A percentile compares a stretch with the other conserved stretches of the same genome.
These are phyloP conservation scores for Azolla pinnata DNA, from an alignment of 75 land plant species.

Conservation along the genomic window DNA sequence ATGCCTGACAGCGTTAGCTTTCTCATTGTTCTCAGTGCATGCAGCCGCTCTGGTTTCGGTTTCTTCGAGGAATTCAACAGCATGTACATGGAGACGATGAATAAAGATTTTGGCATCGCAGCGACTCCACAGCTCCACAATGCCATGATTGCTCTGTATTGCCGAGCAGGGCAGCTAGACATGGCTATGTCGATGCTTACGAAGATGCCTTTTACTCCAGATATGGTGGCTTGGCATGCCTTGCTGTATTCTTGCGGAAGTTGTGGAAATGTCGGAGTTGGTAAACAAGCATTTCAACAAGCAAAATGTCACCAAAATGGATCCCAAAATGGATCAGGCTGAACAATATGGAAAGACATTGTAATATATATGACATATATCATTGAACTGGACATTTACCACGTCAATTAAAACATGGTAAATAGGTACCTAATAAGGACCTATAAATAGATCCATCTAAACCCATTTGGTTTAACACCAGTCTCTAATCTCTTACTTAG, in stretches of 20 bases:
- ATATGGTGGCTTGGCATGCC: conserved; percentile 1
- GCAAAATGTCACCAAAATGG: too few species aligned
- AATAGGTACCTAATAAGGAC: too few species aligned
- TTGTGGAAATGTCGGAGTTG: conserved; percentile 7
- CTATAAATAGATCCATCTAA: too few species aligned
- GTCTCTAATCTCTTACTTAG: too few species aligned
- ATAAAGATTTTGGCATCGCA: background rate
- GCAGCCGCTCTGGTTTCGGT: conserved; percentile 12
- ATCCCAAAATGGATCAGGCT: too few species aligned
- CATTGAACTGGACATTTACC: too few species aligned
- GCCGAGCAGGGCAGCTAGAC: conserved; percentile 12
- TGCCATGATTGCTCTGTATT: conserved; percentile 13
- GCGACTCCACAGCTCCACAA: conserved; percentile 9
- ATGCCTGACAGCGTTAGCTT: conserved; percentile 15
- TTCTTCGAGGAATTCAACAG: background rate
- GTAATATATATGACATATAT: too few species aligned
- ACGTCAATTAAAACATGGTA: too few species aligned
- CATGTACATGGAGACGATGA: conserved; percentile 10
- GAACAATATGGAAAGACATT: too few species aligned
- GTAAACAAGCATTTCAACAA: conserved; percentile 2
- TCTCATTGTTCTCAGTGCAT: conserved; percentile 10
- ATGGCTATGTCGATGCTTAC: conserved; percentile 9
- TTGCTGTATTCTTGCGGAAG: conserved; percentile 14
- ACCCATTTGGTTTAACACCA: too few species aligned
- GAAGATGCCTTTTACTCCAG: conserved; percentile 1